Percentiles rank a stretch among this genome's conserved stretches.
These are phyloP conservation scores for Saccharomycopsis babjevae DNA, from an alignment of 805 yeast species.

Conservation along the genomic window DNA sequence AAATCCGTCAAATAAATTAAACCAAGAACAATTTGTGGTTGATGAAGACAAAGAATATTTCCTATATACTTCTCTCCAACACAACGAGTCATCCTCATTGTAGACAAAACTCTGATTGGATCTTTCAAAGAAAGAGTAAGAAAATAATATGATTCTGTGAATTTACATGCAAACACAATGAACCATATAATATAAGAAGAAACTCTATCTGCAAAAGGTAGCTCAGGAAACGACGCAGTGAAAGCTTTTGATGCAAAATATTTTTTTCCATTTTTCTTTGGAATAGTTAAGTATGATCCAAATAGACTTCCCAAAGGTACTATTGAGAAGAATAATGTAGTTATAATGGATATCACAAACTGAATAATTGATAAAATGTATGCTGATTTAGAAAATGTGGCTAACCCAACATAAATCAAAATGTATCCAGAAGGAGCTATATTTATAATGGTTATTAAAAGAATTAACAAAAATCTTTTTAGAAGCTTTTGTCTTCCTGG, in stretches of 20 bases:
- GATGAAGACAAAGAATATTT: constrained; percentile 62
- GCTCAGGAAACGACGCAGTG: constrained; percentile 79
- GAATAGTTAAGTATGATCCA: constrained; percentile 76
- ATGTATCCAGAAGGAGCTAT: constrained; percentile 81
- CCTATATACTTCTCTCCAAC: constrained; percentile 90
- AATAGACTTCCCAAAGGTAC: constrained; percentile 96
- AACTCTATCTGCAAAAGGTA: constrained; percentile 85
- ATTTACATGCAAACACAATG: constrained; percentile 81
- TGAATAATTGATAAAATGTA: constrained; percentile 72
- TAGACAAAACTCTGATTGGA: constrained; percentile 83
- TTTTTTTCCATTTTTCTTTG: constrained; percentile 60
- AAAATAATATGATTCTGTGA: constrained; percentile 84
- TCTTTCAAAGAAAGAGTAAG: constrained; percentile 83
- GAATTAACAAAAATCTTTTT: constrained; percentile 71
- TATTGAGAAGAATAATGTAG: constrained; percentile 70
- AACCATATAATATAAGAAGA: constrained; percentile 89
- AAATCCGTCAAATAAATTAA: constrained; percentile 88
- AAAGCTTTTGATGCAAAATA: constrained; percentile 90
- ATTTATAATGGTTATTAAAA: constrained; percentile 56
- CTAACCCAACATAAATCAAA: constrained; percentile 65
- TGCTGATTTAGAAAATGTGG: constrained; percentile 59
- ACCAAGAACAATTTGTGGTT: constrained; percentile 81
- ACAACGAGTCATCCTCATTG: constrained; percentile 77
- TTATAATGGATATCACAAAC: constrained; percentile 78
- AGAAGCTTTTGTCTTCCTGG: constrained; percentile 96